These are phyloP conservation scores for Ceratobasidium sp. DNA, from an alignment of 1,284 basidiomycete genomes.

Conservation along the genomic window DNA sequence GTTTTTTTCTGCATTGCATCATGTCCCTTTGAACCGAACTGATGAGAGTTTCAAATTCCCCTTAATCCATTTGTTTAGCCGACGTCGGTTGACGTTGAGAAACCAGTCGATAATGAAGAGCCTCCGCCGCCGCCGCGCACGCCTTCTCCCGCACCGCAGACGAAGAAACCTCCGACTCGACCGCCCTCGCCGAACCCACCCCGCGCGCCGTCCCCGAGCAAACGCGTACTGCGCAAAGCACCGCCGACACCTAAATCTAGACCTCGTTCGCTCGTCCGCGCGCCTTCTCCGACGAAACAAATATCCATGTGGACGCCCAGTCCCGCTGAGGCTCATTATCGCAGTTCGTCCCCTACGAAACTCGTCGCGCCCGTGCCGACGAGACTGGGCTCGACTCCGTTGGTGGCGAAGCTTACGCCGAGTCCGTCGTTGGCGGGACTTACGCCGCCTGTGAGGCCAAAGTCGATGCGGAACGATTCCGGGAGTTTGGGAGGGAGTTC, in stretches of 20 bases:
- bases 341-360: neutral
- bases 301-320: slow-evolving; percentile 40
- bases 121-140: neutral
- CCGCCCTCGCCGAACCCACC: slow-evolving; percentile 20
- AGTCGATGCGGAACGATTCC: neutral
- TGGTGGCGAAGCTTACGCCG: neutral
- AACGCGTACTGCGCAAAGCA: slow-evolving; percentile 20
- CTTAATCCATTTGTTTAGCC: neutral
- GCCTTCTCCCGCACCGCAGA: slow-evolving; percentile 8
- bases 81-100: slow-evolving; percentile 4
- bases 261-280: slow-evolving; percentile 9
- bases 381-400: no score
- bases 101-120: slow-evolving; percentile 6
- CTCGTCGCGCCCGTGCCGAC: no score
- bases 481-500: neutral
- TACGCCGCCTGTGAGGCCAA: slow-evolving; percentile 1
- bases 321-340: slow-evolving; percentile 20
- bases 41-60: slow-evolving; percentile 7
- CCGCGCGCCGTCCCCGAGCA: slow-evolving; percentile 34
- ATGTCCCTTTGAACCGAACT: neutral
- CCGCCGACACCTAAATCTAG: slow-evolving; percentile 24
- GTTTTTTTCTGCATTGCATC: slow-evolving; percentile 8
- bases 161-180: slow-evolving; percentile 9
- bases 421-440: neutral
- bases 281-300: slow-evolving; percentile 24